A percentile compares a stretch with the other conserved stretches of the same genome.
phyloP scores from a whole-genome alignment of 2,329 filamentous ascomycete genomes.

The Calonectria pteridis region DNA sequence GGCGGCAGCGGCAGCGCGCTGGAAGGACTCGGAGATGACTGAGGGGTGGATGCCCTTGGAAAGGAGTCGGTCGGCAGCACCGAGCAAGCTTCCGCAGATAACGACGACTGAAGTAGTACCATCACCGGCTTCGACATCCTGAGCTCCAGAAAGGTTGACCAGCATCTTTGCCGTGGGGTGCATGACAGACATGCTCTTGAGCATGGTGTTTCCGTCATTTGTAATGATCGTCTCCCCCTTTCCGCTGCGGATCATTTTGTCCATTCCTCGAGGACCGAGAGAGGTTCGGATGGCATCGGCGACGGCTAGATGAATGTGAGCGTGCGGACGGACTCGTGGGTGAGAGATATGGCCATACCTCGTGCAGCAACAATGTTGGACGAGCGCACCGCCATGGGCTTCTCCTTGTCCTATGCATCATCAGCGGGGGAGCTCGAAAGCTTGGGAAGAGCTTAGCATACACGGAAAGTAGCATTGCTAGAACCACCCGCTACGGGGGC shows the following conservation, averaged over 20 bases:
- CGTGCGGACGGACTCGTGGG: conserved; percentile 7
- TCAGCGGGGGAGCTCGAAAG: conserved; percentile 55
- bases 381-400: conserved; percentile 95
- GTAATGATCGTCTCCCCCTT: conserved; percentile 99
- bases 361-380: conserved; percentile 97
- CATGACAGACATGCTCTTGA: conserved; percentile 99
- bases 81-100: conserved; percentile 94
- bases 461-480: conserved; percentile 69
- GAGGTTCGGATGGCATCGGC: conserved; percentile 98
- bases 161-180: conserved; percentile 99
- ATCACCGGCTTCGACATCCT: conserved; percentile 98
- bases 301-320: conserved; percentile 73
- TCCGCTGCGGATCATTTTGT: conserved; percentile 98
- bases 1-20: conserved; percentile 89
- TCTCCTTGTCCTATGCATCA: conserved; percentile 82
- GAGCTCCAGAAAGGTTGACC: conserved; percentile 94
- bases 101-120: conserved; percentile 98
- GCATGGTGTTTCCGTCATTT: conserved; percentile 99
- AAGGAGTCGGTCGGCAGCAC: conserved; percentile 91
- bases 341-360: conserved; percentile 67
- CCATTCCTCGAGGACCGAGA: conserved; percentile 95
- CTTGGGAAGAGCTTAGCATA: conserved; percentile 54
- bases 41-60: conserved; percentile 97
- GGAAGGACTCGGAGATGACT: conserved; percentile 97
- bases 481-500: conserved; percentile 52